phyloP scores from a whole-genome alignment of 305 asterid genomes.

The Fraxinus angustifolia region DNA sequence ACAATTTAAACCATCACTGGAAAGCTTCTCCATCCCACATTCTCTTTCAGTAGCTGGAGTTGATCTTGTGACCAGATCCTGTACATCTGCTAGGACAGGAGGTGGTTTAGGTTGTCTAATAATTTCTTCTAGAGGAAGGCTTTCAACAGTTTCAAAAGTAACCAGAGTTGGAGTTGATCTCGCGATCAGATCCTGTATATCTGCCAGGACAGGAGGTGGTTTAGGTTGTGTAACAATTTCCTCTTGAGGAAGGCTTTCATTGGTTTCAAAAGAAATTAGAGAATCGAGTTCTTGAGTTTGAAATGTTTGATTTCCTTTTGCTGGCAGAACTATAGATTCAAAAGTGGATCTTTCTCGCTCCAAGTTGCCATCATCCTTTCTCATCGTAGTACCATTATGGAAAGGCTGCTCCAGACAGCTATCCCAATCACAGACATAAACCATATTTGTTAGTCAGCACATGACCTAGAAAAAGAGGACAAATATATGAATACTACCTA shows the following conservation, averaged over 20 bases:
- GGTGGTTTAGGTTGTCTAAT: slow-evolving; percentile 69
- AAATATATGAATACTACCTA: not conserved
- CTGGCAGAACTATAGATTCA: slow-evolving; percentile 43
- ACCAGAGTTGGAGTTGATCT: slow-evolving; percentile 40
- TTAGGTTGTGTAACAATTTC: slow-evolving; percentile 55
- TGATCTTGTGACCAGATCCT: slow-evolving; percentile 65
- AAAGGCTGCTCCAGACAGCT: slow-evolving; percentile 44
- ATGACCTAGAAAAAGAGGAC: slow-evolving; percentile 12
- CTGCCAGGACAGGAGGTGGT: not conserved
- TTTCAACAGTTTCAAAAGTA: slow-evolving; percentile 63
- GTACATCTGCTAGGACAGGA: slow-evolving; percentile 81
- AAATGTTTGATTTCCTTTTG: slow-evolving; percentile 31
- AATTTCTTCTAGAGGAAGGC: slow-evolving; percentile 43
- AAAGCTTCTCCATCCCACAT: slow-evolving; percentile 36
- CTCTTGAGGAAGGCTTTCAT: slow-evolving; percentile 43
- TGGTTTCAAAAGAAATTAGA: slow-evolving; percentile 72
- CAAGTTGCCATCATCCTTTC: not conserved
- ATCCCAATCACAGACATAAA: slow-evolving; percentile 30
- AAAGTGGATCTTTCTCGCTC: slow-evolving; percentile 34
- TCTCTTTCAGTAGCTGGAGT: slow-evolving; percentile 43
- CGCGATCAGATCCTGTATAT: not conserved
- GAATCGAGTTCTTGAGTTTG: slow-evolving; percentile 62
- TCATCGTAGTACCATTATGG: slow-evolving; percentile 32
- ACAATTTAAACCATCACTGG: slow-evolving; percentile 52
- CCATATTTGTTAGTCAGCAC: slow-evolving; percentile 15